Evolutionary conservation across 306 rosid genomes (phyloP), one percentile per base, ranked within the genome.

Genomic region (Rubus idaeus): DNA sequence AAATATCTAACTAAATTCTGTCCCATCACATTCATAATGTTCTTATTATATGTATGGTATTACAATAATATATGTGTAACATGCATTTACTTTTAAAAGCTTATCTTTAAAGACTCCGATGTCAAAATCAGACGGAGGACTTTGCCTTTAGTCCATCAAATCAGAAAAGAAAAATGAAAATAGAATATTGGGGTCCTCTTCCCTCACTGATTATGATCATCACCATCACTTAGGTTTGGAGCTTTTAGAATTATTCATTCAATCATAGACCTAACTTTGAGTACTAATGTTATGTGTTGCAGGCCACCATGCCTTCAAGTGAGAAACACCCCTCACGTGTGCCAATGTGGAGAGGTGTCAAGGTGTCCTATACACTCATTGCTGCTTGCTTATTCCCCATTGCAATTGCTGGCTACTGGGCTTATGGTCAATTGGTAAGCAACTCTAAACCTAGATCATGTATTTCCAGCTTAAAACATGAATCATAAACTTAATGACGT

Each of bases 291-390:
- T 14, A 21, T 76, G 57, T 45, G 47, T 46, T 45, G 56, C 81
- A 86, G 92, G 92, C 81, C 20, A 88, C 90, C 3, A 88, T 86
- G 90, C 90, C 92, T 10, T 88, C 92, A 3, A 88, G 76, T 21
- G 88, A 84, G 80, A 88, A 88, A 81, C 84, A 86, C 53, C 92
- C 92, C 2, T 82, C 92, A 1, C 80, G 62, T 18, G 86, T 88
- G 16, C 92, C 90, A 10, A 88, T 88, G 92, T 86, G 92, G 92
- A 82, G 63, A 58, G 92, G 92, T 1, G 87, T 84, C 20, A 73
- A 76, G 45, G 77, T 76, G 30, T 83, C 92, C 16, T 88, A 88
- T 75, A 30, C 78, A 6, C 5, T 82, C 49, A 74, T 88, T 7
- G 88, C 84, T 16, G 20, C 67, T 5, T 88, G 92, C 77, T 41